A percentile compares a stretch with the other conserved stretches of the same genome.
Conservation (phyloP, 106 monocot species). For the Dioscorea alata region DNA sequence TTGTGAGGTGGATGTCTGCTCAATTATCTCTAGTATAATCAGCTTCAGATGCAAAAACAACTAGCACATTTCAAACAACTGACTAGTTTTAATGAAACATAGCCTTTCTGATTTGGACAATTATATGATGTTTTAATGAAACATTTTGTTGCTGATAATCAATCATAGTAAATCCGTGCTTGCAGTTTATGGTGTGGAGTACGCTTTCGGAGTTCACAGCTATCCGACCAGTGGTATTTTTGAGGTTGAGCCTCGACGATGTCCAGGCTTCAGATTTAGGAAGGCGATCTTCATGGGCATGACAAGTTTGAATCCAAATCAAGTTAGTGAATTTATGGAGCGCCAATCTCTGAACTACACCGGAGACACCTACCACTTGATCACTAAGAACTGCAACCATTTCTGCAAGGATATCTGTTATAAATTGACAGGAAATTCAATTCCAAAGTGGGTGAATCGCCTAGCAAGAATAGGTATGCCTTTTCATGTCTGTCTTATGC, state of each 20-base stretch:
- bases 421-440: conserved; percentile 12
- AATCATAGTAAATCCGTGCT: background rate
- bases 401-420: conserved; percentile 18
- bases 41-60: too few relatives aligned
- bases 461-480: conserved; percentile 18
- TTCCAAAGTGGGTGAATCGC: conserved; percentile 20
- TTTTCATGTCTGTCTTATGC: too few relatives aligned
- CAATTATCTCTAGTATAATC: too few relatives aligned
- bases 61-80: too few relatives aligned
- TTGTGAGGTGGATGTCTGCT: too few relatives aligned
- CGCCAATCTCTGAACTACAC: conserved; percentile 8
- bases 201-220: conserved; percentile 18
- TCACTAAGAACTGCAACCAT: conserved; percentile 23
- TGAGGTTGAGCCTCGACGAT: conserved; percentile 22
- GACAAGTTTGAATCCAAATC: conserved; percentile 16
- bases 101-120: too few relatives aligned
- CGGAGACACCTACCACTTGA: conserved; percentile 17
- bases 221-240: conserved; percentile 18
- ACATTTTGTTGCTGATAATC: background rate
- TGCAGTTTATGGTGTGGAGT: conserved; percentile 21
- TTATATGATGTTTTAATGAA: too few relatives aligned
- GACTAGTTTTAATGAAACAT: too few relatives aligned
- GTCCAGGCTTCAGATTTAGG: conserved; percentile 23
- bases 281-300: conserved; percentile 23
- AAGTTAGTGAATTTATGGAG: conserved; percentile 21